Base-by-base conservation (phyloP, 1,139 yeast species). In the Eremothecium sinecaudum region DNA sequence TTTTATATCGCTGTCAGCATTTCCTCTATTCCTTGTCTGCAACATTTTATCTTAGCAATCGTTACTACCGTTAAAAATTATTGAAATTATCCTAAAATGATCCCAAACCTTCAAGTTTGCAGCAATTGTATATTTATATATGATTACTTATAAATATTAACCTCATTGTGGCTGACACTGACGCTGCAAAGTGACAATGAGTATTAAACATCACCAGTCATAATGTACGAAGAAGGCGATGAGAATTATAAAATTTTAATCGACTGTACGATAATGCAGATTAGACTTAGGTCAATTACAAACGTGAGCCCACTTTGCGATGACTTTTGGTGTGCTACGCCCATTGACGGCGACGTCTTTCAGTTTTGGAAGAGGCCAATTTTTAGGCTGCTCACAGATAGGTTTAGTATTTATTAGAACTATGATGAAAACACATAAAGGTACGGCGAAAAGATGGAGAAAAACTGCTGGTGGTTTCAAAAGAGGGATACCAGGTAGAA, bases 401-500 rank as follows among this genome's bases (percentile, higher is more conserved):
- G 14, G 28, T 10, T 19, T 34, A 8, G 23, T 47, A 6, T 39
- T 56, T 18, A 45, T 50, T 9, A 56, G 66, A 46, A 52, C 50
- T 9, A 29, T 61, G 29, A 58, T 62, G 65, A 61, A 61, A 41
- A 59, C 66, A 7, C 64, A 61, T 41, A 59, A 60, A 42, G 65
- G 64, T 33, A 80, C 93, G 7, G 86, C 87, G 32, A 82, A 80
- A 56, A 71, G 94, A 61, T 79, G 87, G 75, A 71, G 82, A 57
- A 77, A 75, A 48, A 75, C 79, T n/a, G 74, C 73, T 4, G 56
- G 57, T 29, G 72, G 73, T n/a, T 76, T 66, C 50, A 69, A 69
- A 51, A 64, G 77, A 52, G 83, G 83, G 39, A 79, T 75, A 48
- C 82, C 93, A 14, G 93, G 94, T 8, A 73, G 94, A 62, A 81